Evolutionary conservation across 805 yeast species (phyloP), one percentile per base, ranked within the genome.

Genomic region (Hagleromyces aurorensis): DNA sequence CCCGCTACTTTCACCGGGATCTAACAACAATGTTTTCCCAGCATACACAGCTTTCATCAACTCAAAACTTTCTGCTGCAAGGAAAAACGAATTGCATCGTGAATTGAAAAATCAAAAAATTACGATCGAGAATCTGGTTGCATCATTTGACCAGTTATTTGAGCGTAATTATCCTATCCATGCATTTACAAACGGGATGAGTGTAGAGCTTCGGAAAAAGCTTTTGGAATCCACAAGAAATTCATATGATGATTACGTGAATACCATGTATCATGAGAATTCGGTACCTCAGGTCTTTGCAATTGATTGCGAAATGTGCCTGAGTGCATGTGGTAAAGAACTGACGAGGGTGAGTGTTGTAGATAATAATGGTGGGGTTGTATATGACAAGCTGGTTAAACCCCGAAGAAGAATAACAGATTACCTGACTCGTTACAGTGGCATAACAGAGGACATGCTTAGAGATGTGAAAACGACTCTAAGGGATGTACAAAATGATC

Each of bases 291-390:
- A 66, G 33, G 72, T 80, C 0, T 84, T 72, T 59, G 91, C 94
- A 0, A 41, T 91, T 12, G 98, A 89, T 57, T 91, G 98, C 63
- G 98, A 89, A 57, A 91, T 89, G 85, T 85, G 96, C 51, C 59
- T 67, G 34, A 57, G 87, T 0, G 69, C 61, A 0, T 38, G 47
- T 1, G 86, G 85, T 0, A 65, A 68, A 23, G 94, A 73, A 1
- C 61, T 89, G 22, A 75, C 97, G 0, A 65, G 96, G 30, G 72
- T 83, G 0, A 81, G 95, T 2, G 41, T 91, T 7, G 69, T 86
- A 1, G 76, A 81, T 50, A 73, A 70, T 43, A 65, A 73, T 29
- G 70, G 68, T 11, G 66, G 70, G 4, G 69, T 78, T 0, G 52
- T 89, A 0, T 56, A 79, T 36, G 95, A 87, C 48, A 69, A 74